Evolutionary conservation across 2,329 filamentous ascomycete species (phyloP).

Genomic region (Furcasterigmium sp.): DNA sequence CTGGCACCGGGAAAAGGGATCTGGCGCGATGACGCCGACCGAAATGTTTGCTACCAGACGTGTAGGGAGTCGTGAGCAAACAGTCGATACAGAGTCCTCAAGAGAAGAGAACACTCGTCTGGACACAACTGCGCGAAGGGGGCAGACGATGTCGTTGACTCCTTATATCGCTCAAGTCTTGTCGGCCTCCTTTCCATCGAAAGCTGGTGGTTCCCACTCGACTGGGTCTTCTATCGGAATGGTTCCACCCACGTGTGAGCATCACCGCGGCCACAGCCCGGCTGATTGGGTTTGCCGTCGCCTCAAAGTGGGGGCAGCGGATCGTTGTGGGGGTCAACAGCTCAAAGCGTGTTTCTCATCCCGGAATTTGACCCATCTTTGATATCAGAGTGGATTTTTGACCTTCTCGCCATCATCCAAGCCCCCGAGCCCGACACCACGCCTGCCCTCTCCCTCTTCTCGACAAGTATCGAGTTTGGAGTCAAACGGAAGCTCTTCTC

Average conservation of each 20-base stretch:
- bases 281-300: slow-evolving; percentile 9
- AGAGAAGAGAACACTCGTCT: too few relatives aligned
- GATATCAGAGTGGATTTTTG: slow-evolving; percentile 8
- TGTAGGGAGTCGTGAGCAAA: too few relatives aligned
- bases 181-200: not conserved
- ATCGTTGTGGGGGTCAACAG: slow-evolving; percentile 12
- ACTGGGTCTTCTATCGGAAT: slow-evolving; percentile 2
- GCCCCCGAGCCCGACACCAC: not conserved
- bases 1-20: not conserved
- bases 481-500: not conserved
- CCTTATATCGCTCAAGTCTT: slow-evolving; percentile 4
- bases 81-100: too few relatives aligned
- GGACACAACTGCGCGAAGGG: not conserved
- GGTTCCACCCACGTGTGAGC: slow-evolving; percentile 14
- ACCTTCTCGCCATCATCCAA: not conserved
- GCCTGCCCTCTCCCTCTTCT: not conserved
- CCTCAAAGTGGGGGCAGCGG: slow-evolving; percentile 10
- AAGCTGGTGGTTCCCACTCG: slow-evolving; percentile 1
- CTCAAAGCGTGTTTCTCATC: not conserved
- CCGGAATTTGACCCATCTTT: slow-evolving; percentile 2
- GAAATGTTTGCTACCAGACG: not conserved
- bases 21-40: not conserved
- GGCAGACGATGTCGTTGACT: not conserved
- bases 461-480: not conserved
- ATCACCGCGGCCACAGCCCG: slow-evolving; percentile 4